phyloP scores from a whole-genome alignment of 805 yeast species.

The Myxozyma vanderwaltii region DNA sequence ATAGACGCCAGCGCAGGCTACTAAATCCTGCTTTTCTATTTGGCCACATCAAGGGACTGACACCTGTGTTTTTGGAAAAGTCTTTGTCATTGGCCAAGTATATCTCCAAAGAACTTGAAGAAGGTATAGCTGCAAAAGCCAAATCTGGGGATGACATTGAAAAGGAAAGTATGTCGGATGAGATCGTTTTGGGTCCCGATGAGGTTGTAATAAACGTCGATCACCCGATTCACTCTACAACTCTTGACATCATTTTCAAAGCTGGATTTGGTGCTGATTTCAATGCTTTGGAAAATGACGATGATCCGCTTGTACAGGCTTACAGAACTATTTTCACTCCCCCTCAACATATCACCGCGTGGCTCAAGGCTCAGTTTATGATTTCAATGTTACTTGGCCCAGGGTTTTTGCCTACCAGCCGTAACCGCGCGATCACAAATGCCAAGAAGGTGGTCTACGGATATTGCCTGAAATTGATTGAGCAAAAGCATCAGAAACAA shows the following conservation, averaged over 20 bases:
- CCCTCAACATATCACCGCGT: not conserved
- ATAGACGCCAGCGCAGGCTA: slow-evolving; percentile 24
- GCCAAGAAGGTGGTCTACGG: slow-evolving; percentile 3
- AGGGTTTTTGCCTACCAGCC: slow-evolving; percentile 6
- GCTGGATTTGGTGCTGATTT: slow-evolving; percentile 29
- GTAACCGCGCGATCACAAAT: slow-evolving; percentile 1
- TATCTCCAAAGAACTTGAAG: slow-evolving; percentile 9
- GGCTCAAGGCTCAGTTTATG: not conserved
- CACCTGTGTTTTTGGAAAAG: slow-evolving; percentile 20
- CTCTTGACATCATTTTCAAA: slow-evolving; percentile 26
- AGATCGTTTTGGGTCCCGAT: not conserved
- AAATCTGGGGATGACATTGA: not conserved
- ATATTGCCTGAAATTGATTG: slow-evolving; percentile 13
- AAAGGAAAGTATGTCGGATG: too few relatives aligned
- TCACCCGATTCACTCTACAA: slow-evolving; percentile 16
- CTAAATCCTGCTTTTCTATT: slow-evolving; percentile 25
- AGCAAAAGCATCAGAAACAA: slow-evolving; percentile 23
- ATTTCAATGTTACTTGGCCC: slow-evolving; percentile 3
- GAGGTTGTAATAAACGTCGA: slow-evolving; percentile 12
- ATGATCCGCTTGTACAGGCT: slow-evolving; percentile 18
- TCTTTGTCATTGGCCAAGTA: slow-evolving; percentile 4
- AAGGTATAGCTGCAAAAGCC: not conserved
- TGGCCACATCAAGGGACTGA: slow-evolving; percentile 27
- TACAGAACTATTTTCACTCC: slow-evolving; percentile 14
- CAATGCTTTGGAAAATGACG: slow-evolving; percentile 18